Evolutionary conservation across 768 basidiomycete species (phyloP), one percentile per base, ranked within the genome.

Genomic region (Cyathus striatus): DNA sequence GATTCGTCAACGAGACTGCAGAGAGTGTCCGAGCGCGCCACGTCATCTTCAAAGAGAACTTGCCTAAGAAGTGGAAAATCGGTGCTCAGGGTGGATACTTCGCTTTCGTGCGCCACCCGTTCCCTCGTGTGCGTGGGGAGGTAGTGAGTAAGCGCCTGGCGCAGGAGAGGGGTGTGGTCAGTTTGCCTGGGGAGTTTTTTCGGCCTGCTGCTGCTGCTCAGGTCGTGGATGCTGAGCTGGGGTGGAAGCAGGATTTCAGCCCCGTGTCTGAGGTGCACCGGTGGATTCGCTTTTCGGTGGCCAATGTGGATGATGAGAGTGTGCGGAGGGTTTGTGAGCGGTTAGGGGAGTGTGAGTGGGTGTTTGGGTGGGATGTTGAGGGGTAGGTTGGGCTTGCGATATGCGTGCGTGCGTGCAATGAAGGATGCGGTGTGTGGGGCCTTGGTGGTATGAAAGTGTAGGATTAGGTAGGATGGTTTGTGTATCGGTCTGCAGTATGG

Each of bases 201-300:
- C 62, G 51, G 17, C 49, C 56, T 21, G 68, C 68, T 3, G 65
- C 63, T 50, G 66, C 67, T 27, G 27, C 52, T 35, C 5, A 42
- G 47, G 52, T 37, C 53, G 48, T 4, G 60, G 56, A 53, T n/a
- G 72, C 68, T 1, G 69, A 69, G 32, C 46, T 48, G 51, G 33
- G 13, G 13, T 34, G 42, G 42, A 21, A 34, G 43, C 35, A 54
- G 37, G 2, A 32, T 44, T 54, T 40, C 54, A 59, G 26, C 45
- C 58, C 24, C 52, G 51, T 32, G 59, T 57, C 58, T 21, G 76
- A 73, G 5, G 69, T 70, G 51, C 74, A 78, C 27, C 62, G 73
- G 42, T 90, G 85, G 84, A 64, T 90, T 23, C 72, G 88, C 42
- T 86, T 91, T 58, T 86, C 85, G 7, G 83, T 90, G 3, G 86